These are phyloP conservation scores for Termitomyces sp. DNA, from an alignment of 768 basidiomycete genomes.

Conservation along the genomic window DNA sequence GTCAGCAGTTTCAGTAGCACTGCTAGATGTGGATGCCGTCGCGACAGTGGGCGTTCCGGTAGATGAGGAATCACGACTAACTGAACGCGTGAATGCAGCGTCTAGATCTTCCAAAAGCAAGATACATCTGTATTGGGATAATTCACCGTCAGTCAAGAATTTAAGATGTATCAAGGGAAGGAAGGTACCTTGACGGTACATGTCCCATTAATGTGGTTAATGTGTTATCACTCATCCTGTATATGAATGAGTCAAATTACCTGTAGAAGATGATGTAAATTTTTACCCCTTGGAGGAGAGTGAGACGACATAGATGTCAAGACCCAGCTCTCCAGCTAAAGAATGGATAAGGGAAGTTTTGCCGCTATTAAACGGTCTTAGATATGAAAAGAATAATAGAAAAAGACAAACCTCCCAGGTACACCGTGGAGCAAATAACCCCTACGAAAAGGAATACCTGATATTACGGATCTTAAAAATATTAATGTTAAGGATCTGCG, in stretches of 20 bases:
- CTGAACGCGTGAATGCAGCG: conserved; percentile 84
- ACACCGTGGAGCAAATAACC: conserved; percentile 85
- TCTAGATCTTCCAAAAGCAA: conserved; percentile 92
- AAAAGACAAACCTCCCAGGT: conserved; percentile 60
- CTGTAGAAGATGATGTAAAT: neutral
- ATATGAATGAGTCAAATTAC: conserved; percentile 14
- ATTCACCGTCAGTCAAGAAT: conserved; percentile 11
- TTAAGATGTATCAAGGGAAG: neutral
- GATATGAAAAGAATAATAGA: conserved; percentile 6
- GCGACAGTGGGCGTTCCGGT: conserved; percentile 64
- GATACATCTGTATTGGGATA: conserved; percentile 60
- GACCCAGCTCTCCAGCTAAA: conserved; percentile 74
- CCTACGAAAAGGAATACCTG: conserved; percentile 84
- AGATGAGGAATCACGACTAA: conserved; percentile 75
- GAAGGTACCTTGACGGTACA: conserved; percentile 69
- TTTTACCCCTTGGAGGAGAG: conserved; percentile 81
- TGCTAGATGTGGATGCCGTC: conserved; percentile 33
- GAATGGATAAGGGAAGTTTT: conserved; percentile 87
- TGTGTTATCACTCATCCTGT: conserved; percentile 87
- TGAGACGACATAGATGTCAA: conserved; percentile 91
- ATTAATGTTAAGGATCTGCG: conserved; percentile 7
- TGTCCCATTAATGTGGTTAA: conserved; percentile 83
- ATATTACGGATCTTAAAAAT: conserved; percentile 5
- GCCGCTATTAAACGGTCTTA: conserved; percentile 42
- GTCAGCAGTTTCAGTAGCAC: conserved; percentile 48